Evolutionary conservation across 2,329 filamentous ascomycete species (phyloP).

Genomic region (Aspergillus puulaauensis): DNA sequence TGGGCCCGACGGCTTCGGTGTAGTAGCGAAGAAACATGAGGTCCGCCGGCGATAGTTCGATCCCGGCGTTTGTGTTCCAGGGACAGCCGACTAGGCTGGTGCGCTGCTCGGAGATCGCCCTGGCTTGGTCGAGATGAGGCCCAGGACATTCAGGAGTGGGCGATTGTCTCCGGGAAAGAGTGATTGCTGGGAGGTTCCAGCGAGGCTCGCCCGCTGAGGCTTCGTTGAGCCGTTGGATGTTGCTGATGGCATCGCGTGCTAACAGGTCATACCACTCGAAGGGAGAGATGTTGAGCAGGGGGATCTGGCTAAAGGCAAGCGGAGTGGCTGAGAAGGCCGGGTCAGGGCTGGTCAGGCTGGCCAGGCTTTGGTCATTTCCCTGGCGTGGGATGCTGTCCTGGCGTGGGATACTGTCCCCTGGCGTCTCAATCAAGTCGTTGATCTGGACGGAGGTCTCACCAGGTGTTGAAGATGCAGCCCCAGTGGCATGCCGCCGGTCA

Average conservation of each 20-base stretch:
- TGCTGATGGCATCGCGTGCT: conserved; percentile 22
- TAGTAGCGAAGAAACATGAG: conserved; percentile 11
- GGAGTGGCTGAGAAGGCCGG: background rate
- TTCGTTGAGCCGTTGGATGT: conserved; percentile 6
- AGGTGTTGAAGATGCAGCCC: background rate
- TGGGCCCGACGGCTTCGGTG: conserved; percentile 12
- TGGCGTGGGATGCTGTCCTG: too few species aligned
- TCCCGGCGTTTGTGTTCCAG: conserved; percentile 16
- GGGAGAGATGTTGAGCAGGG: conserved; percentile 9
- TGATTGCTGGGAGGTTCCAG: conserved; percentile 7
- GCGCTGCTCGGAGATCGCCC: too few species aligned
- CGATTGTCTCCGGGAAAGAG: conserved; percentile 11
- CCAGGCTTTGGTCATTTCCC: too few species aligned
- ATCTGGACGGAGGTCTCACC: too few species aligned
- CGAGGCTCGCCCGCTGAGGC: background rate
- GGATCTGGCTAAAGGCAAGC: background rate
- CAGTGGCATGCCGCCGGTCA: background rate
- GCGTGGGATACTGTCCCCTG: too few species aligned
- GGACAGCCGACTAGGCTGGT: background rate
- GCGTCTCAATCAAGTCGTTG: too few species aligned
- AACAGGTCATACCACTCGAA: conserved; percentile 24
- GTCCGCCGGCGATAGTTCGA: conserved; percentile 8
- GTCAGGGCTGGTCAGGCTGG: background rate
- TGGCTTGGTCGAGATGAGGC: background rate
- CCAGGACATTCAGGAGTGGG: background rate